These are phyloP conservation scores for Kwoniella mangroviensis DNA, from an alignment of 768 basidiomycete genomes.

Conservation along the genomic window DNA sequence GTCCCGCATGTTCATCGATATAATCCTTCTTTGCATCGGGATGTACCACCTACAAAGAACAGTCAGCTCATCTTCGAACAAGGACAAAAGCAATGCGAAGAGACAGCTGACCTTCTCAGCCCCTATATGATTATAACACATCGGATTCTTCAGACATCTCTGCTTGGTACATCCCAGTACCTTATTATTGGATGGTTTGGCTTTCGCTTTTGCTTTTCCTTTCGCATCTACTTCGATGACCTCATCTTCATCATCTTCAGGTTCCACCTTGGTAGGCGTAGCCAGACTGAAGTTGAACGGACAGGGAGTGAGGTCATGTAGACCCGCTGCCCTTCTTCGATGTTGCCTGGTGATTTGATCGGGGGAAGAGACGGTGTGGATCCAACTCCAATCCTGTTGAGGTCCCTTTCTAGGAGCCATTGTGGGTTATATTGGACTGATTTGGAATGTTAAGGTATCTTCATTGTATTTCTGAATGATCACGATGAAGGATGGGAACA, in stretches of 20 bases:
- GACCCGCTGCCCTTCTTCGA: slow-evolving; percentile 69
- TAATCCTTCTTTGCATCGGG: slow-evolving; percentile 35
- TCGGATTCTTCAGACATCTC: slow-evolving; percentile 75
- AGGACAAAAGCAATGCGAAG: slow-evolving; percentile 34
- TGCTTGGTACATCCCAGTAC: slow-evolving; percentile 29
- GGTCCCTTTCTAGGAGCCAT: slow-evolving; percentile 32
- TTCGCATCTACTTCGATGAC: slow-evolving; percentile 9
- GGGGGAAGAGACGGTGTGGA: slow-evolving; percentile 65
- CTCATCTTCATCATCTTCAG: slow-evolving; percentile 1
- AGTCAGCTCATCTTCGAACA: background rate
- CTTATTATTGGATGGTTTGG: background rate
- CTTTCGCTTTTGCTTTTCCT: slow-evolving; percentile 12
- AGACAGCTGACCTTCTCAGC: slow-evolving; percentile 82
- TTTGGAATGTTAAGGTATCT: background rate
- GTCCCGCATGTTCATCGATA: slow-evolving; percentile 63
- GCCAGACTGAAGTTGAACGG: background rate
- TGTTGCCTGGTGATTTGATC: slow-evolving; percentile 73
- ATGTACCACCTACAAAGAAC: slow-evolving; percentile 8
- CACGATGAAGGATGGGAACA: background rate
- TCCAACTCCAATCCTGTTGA: slow-evolving; percentile 71
- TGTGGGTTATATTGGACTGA: background rate
- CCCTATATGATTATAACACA: slow-evolving; percentile 85
- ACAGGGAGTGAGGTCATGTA: slow-evolving; percentile 48
- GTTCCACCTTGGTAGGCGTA: background rate
- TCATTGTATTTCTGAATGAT: background rate